These are phyloP conservation scores for Lathyrus aphaca DNA, from an alignment of 306 rosid genomes.

Conservation along the genomic window DNA sequence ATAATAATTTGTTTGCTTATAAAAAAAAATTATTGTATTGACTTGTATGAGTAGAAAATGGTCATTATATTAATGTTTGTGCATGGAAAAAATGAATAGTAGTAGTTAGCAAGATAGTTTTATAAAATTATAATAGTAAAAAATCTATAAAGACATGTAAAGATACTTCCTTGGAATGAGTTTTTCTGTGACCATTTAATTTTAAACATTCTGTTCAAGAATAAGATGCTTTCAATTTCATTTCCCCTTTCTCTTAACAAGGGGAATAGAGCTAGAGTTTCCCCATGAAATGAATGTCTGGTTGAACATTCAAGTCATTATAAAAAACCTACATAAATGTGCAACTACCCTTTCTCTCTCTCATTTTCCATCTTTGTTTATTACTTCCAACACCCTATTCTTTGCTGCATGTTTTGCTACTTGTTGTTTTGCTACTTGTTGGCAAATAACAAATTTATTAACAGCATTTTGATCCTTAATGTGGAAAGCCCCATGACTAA, in stretches of 20 bases:
- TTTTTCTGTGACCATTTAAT: conserved; percentile 38
- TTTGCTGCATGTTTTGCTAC: conserved; percentile 31
- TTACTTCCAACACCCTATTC: conserved; percentile 62
- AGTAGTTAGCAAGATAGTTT: too few relatives aligned
- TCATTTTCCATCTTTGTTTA: conserved; percentile 50
- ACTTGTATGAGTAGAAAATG: too few relatives aligned
- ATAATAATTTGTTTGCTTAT: too few relatives aligned
- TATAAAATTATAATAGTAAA: too few relatives aligned
- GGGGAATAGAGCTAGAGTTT: conserved; percentile 46
- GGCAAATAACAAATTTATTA: conserved; percentile 20
- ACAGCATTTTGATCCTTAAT: conserved; percentile 38
- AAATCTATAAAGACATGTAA: too few relatives aligned
- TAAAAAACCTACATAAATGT: conserved; percentile 53
- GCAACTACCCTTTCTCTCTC: conserved; percentile 69
- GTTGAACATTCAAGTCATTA: conserved; percentile 57
- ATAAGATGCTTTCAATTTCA: conserved; percentile 27
- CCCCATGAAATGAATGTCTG: conserved; percentile 89
- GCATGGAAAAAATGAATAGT: too few relatives aligned
- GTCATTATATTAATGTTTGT: too few relatives aligned
- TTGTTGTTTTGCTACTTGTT: conserved; percentile 35
- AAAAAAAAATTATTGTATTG: too few relatives aligned
- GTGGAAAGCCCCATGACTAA: conserved; percentile 37
- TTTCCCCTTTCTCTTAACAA: conserved; percentile 23
- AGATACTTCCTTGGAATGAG: conserved; percentile 59
- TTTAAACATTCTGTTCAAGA: conserved; percentile 47